phyloP scores from a whole-genome alignment of 2,329 filamentous ascomycete species.

The Pestalotiopsis sp. region DNA sequence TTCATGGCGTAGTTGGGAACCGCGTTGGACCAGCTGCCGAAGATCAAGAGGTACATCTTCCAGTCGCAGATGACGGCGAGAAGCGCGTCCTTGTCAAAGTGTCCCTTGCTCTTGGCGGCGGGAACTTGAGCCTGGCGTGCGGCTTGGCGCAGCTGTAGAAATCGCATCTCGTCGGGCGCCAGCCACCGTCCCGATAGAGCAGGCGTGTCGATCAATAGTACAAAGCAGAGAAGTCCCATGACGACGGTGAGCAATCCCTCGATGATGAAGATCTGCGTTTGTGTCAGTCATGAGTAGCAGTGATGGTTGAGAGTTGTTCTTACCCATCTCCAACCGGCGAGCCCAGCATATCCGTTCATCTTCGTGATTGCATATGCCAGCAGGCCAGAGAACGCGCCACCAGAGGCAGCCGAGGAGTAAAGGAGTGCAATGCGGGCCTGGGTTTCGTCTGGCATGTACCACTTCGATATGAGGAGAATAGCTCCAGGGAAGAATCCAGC shows the following conservation, averaged over 20 bases:
- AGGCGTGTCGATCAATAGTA: constrained; percentile 49
- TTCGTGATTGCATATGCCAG: constrained; percentile 47
- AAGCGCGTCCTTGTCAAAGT: constrained; percentile 37
- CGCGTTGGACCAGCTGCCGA: constrained; percentile 46
- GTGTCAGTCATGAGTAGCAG: background rate
- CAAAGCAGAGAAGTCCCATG: constrained; percentile 42
- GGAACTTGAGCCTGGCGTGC: background rate
- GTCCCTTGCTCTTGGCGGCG: constrained; percentile 25
- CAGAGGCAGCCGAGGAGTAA: constrained; percentile 38
- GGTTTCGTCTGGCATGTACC: constrained; percentile 35
- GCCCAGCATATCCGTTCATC: constrained; percentile 46
- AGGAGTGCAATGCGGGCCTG: constrained; percentile 36
- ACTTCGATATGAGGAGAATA: constrained; percentile 34
- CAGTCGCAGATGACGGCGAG: constrained; percentile 47
- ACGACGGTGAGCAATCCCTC: constrained; percentile 48
- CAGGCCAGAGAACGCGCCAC: constrained; percentile 49
- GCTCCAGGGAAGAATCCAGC: constrained; percentile 38
- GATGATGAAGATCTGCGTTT: constrained; percentile 49
- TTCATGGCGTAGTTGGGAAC: constrained; percentile 33
- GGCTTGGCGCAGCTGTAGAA: constrained; percentile 34
- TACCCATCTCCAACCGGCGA: constrained; percentile 50
- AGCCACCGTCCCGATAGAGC: constrained; percentile 34
- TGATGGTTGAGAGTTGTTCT: background rate
- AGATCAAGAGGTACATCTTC: constrained; percentile 46
- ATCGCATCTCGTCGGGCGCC: constrained; percentile 36